phyloP scores from a whole-genome alignment of 1,284 basidiomycete genomes.

The Earliella scabrosa region DNA sequence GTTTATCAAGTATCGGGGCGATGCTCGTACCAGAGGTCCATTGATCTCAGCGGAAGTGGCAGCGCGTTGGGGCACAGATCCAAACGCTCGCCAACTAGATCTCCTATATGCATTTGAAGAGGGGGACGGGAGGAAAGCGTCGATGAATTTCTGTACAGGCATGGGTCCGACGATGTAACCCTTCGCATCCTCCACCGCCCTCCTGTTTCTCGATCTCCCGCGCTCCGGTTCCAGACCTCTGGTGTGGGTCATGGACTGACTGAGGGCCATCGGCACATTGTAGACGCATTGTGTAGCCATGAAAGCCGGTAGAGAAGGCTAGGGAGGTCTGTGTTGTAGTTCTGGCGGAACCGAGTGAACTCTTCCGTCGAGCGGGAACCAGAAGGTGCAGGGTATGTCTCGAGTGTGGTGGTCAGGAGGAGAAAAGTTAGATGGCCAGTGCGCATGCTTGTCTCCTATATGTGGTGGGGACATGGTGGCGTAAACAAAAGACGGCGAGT shows the following conservation, averaged over 20 bases:
- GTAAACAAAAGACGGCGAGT: too few species aligned
- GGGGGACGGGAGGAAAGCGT: background rate
- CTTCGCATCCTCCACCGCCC: background rate
- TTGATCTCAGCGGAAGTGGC: background rate
- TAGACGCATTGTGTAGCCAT: too few species aligned
- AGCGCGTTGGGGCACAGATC: background rate
- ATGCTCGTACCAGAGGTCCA: conserved; percentile 1
- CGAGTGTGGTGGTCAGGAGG: too few species aligned
- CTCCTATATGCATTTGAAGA: too few species aligned
- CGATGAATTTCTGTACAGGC: conserved; percentile 2
- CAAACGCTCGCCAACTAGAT: conserved; percentile 1
- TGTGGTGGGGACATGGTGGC: too few species aligned
- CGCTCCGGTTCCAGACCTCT: background rate
- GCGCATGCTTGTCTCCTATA: too few species aligned
- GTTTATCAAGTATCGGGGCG: background rate
- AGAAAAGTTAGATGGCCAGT: too few species aligned
- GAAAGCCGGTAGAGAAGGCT: too few species aligned
- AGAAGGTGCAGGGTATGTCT: too few species aligned
- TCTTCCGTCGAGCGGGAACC: too few species aligned
- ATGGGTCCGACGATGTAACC: background rate
- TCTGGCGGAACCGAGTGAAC: too few species aligned
- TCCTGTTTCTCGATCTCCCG: background rate
- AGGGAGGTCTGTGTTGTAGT: too few species aligned
- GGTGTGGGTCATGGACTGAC: background rate
- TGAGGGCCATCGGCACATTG: background rate